Evolutionary conservation across 2,329 filamentous ascomycete species (phyloP).

Genomic region (Diaporthe caulivora): DNA sequence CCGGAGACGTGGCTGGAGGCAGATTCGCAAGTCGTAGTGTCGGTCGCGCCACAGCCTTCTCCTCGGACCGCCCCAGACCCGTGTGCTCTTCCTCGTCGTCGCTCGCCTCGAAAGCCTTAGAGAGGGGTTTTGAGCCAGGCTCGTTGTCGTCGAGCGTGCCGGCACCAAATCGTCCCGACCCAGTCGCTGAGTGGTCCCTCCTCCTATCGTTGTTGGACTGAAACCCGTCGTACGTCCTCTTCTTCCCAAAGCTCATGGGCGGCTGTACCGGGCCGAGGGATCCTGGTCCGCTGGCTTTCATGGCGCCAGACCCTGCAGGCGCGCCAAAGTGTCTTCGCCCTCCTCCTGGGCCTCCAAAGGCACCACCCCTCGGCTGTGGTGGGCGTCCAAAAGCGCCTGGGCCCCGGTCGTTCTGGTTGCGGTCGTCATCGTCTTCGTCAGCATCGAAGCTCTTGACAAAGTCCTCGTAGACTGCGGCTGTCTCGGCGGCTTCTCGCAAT

Average conservation of each 20-base stretch:
- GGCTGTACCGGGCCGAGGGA: constrained; percentile 68
- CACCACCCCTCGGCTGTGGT: constrained; percentile 41
- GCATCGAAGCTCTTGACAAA: constrained; percentile 85
- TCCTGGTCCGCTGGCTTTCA: constrained; percentile 70
- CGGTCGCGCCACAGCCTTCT: constrained; percentile 71
- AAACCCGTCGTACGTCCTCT: constrained; percentile 64
- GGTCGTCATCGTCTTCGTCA: constrained; percentile 64
- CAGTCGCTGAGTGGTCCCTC: constrained; percentile 47
- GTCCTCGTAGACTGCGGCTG: constrained; percentile 86
- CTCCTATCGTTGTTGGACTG: constrained; percentile 52
- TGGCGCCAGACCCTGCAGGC: constrained; percentile 60
- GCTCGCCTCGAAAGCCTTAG: constrained; percentile 80
- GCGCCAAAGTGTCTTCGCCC: constrained; percentile 73
- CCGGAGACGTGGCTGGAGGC: constrained; percentile 70
- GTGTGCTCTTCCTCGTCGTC: constrained; percentile 66
- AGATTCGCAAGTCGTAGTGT: constrained; percentile 72
- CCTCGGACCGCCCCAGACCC: constrained; percentile 62
- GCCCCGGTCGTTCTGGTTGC: constrained; percentile 12
- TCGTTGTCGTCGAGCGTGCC: constrained; percentile 52
- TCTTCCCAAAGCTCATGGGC: constrained; percentile 64
- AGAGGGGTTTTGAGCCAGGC: constrained; percentile 59
- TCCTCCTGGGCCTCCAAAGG: constrained; percentile 40
- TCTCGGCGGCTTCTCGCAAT: constrained; percentile 85
- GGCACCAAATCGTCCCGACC: constrained; percentile 51
- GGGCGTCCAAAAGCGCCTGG: constrained; percentile 33